These are phyloP conservation scores for Yamadazyma akitaensis DNA, from an alignment of 805 yeast species.

Conservation along the genomic window DNA sequence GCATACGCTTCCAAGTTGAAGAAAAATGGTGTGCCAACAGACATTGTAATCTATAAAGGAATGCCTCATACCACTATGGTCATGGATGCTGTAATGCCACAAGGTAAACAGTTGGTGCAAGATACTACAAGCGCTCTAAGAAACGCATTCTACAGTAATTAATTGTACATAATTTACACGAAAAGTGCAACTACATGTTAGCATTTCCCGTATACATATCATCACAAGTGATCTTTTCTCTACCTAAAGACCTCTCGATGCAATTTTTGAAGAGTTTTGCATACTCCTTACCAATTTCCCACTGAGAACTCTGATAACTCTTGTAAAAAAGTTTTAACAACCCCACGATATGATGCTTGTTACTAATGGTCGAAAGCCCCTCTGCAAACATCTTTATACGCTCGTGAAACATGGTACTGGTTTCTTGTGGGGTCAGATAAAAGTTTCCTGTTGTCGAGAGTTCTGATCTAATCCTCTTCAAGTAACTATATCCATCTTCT, in stretches of 20 bases:
- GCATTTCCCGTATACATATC: conserved; percentile 40
- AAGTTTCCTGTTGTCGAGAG: conserved; percentile 32
- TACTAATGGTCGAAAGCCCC: conserved; percentile 34
- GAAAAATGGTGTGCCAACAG: conserved; percentile 33
- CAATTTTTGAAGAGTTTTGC: conserved; percentile 53
- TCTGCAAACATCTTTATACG: conserved; percentile 40
- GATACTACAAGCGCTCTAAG: conserved; percentile 29
- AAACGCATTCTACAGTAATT: conserved; percentile 21
- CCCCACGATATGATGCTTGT: conserved; percentile 54
- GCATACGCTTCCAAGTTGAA: conserved; percentile 38
- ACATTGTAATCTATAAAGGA: conserved; percentile 36
- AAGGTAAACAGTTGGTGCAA: conserved; percentile 30
- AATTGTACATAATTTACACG: not conserved
- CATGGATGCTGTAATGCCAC: conserved; percentile 38
- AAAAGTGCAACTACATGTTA: not conserved
- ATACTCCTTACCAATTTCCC: conserved; percentile 58
- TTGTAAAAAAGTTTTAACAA: conserved; percentile 45
- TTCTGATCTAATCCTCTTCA: conserved; percentile 52
- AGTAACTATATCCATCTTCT: conserved; percentile 45
- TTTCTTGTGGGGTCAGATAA: conserved; percentile 9
- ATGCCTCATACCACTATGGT: conserved; percentile 51
- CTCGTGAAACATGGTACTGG: conserved; percentile 30
- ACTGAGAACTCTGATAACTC: conserved; percentile 36
- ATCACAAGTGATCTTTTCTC: conserved; percentile 42
- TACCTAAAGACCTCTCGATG: conserved; percentile 52